Percentiles rank a stretch among this genome's conserved stretches.
phyloP scores from a whole-genome alignment of 129 eudicot genomes.

The Tanacetum coccineum region DNA sequence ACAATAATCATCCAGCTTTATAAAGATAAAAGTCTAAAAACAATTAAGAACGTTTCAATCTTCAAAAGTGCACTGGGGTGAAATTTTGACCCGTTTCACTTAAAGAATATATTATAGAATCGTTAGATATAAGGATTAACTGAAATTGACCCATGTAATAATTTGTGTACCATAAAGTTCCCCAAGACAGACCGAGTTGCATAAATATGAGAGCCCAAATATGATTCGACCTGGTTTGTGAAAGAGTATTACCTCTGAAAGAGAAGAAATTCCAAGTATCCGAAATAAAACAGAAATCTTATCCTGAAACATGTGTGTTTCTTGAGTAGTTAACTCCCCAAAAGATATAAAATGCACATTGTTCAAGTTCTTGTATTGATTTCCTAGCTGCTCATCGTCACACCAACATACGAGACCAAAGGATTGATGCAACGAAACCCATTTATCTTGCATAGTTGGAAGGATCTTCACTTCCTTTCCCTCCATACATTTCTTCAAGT shows the following conservation, averaged over 20 bases:
- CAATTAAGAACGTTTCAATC: too few species aligned
- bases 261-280: slow-evolving; percentile 58
- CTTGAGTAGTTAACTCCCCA: slow-evolving; percentile 54
- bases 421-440: slow-evolving; percentile 83
- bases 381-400: slow-evolving; percentile 64
- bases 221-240: too few species aligned
- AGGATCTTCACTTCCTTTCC: too few species aligned
- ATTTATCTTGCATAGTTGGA: slow-evolving; percentile 64
- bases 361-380: slow-evolving; percentile 52
- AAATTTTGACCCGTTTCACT: too few species aligned
- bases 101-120: too few species aligned
- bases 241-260: slow-evolving; percentile 56
- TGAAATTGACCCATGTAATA: too few species aligned
- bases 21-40: too few species aligned
- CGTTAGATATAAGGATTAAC: too few species aligned
- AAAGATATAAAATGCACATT: slow-evolving; percentile 56
- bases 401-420: slow-evolving; percentile 80
- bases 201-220: background rate
- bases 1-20: too few species aligned
- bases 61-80: too few species aligned
- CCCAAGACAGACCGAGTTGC: background rate
- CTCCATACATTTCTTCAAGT: slow-evolving; percentile 43
- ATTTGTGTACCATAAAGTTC: too few species aligned
- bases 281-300: slow-evolving; percentile 47
- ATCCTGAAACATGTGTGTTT: slow-evolving; percentile 35